Conservation (phyloP, 208 protist genomes). For the Acanthamoeba polyphaga region DNA sequence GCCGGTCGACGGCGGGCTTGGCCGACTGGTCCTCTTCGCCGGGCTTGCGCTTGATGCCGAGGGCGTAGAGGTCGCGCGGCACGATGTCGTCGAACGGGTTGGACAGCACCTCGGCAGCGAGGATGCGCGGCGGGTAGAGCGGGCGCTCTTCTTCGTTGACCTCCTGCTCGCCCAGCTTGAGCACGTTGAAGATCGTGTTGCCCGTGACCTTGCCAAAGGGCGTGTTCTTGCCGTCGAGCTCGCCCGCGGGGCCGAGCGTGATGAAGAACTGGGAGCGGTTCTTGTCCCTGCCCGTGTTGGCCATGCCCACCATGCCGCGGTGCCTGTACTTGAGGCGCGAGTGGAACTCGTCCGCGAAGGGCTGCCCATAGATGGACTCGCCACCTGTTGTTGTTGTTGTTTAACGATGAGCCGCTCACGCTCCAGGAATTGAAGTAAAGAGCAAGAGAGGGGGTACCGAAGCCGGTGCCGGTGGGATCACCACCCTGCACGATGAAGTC, state of each 20-base stretch:
- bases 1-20: slow-evolving; percentile 2
- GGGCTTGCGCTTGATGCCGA: slow-evolving; percentile 21
- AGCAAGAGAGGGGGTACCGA: slow-evolving; percentile 69
- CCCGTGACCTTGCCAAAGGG: slow-evolving; percentile 89
- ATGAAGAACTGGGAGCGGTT: slow-evolving; percentile 92
- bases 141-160: slow-evolving; percentile 86
- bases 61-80: slow-evolving; percentile 72
- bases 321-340: slow-evolving; percentile 86
- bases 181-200: slow-evolving; percentile 90
- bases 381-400: slow-evolving; percentile 68
- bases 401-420: background rate
- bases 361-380: slow-evolving; percentile 83
- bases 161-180: slow-evolving; percentile 86
- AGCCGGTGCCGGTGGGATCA: slow-evolving; percentile 90
- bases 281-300: slow-evolving; percentile 79
- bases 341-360: slow-evolving; percentile 90
- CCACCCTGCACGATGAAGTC: slow-evolving; percentile 90
- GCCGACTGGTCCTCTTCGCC: background rate
- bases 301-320: slow-evolving; percentile 90
- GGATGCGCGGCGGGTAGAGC: slow-evolving; percentile 86
- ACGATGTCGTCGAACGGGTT: slow-evolving; percentile 90
- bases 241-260: slow-evolving; percentile 83
- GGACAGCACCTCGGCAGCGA: slow-evolving; percentile 79
- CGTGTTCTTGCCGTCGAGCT: slow-evolving; percentile 89
- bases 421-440: background rate